Base-by-base conservation (phyloP, 78 protist species). In the Dictyostelium brefeldianum region DNA sequence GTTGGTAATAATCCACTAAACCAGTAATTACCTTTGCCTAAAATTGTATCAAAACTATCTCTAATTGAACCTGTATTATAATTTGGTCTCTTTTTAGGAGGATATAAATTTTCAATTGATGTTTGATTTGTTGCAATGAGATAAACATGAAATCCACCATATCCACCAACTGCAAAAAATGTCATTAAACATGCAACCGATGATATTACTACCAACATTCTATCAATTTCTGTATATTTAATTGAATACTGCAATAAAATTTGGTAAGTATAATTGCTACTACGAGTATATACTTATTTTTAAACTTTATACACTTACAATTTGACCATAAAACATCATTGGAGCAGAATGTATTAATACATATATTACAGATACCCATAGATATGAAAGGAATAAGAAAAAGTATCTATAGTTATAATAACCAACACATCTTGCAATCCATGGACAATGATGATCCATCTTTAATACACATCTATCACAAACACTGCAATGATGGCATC, bases 401-500 rank as follows among this genome's bases (percentile, higher is more conserved):
- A 78, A 78, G 25, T 54, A 78, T 78, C 83, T 73, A 31, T 85
- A 78, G n/a, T 85, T 85, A 59, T 85, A 77, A 36, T 18, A 62
- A 10, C 98, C 99, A 18, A 98, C 89, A 78, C 99, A 98, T n/a
- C 71, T 65, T 59, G 81, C 48, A 20, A 97, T 54, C 99, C 99
- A 97, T n/a, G 97, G 97, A 83, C 99, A 98, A 96, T 98, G 99
- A 82, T 98, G 99, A 65, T 97, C 99, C 94, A 89, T 89, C 81
- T 81, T 71, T 47, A 82, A 82, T 29, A 97, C 89, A 81, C 99
- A 97, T 48, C 51, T 54, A 22, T 90, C 57, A 83, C 99, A 98
- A 10, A 69, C 47, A 11, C 80, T 0, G 95, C 99, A 98, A 79
- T 98, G 99, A 59, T 97, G 98, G 22, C 97, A 36, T n/a, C 98